Base-by-base conservation (phyloP, 2,329 filamentous ascomycete species). In the Colletotrichum liaoningense region DNA sequence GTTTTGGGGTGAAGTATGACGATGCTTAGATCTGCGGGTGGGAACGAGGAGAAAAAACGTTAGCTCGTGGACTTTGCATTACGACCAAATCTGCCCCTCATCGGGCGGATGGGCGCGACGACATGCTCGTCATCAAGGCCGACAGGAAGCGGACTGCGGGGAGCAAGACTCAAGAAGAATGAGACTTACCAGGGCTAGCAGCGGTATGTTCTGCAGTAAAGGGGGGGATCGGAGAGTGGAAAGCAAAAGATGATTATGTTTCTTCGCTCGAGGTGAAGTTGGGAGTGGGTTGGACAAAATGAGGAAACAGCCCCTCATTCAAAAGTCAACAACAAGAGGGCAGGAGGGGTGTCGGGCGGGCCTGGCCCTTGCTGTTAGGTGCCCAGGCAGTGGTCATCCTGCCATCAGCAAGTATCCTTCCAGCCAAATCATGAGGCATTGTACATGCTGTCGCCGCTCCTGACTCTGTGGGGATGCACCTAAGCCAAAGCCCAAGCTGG, bases 241-340 rank as follows among this genome's bases (percentile, higher is more conserved):
- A 73, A 69, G 67, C 67, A 71, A 71, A 73, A 63, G 59, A 59
- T 69, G 66, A 67, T 60, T 67, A 46, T 72, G 63, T 73, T 67
- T 73, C 73, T 62, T 69, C 60, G 52, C 69, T 65, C 59, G 65
- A 62, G 49, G 65, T 69, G 73, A 73, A 75, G 71, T 73, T 75
- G 58, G 67, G 59, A 74, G 73, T 75, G 71, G 73, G 71, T 63
- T 73, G 62, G 66, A 67, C 70, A 75, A 75, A 75, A 75, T 73
- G 71, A 75, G 66, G 66, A 67, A 75, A 63, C 57, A 74, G 73
- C 73, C 73, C 73, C 73, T 75, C 73, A 74, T 73, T 73, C 73
- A 74, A 65, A 74, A 74, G 71, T 73, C 71, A 73, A 73, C 70
- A 73, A 73, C 71, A 73, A 66, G 71, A 70, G 71, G 71, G 71